Evolutionary conservation across 169 alveolate genomes (phyloP).

Genomic region (Fabrea salina): DNA sequence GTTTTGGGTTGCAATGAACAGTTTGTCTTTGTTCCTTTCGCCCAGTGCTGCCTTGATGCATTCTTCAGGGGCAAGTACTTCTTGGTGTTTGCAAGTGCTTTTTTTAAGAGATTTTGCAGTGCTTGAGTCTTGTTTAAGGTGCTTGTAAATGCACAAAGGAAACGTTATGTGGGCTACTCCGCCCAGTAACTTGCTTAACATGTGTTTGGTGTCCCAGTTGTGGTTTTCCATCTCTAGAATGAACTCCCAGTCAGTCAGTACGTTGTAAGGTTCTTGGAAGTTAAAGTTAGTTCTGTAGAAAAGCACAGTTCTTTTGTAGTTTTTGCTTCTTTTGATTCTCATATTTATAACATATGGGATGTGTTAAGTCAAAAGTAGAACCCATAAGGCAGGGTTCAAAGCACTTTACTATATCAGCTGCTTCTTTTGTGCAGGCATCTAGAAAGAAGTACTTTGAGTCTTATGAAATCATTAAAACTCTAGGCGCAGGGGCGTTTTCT

Average conservation of each 20-base stretch:
- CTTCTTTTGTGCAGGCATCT: too few relatives aligned
- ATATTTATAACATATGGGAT: too few relatives aligned
- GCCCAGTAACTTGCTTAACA: conserved; percentile 29
- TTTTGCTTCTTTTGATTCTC: conserved; percentile 48
- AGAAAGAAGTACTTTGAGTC: too few relatives aligned
- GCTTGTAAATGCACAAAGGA: conserved; percentile 35
- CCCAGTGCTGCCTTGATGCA: conserved; percentile 41
- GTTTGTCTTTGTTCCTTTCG: conserved; percentile 36
- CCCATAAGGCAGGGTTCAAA: too few relatives aligned
- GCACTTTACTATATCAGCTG: too few relatives aligned
- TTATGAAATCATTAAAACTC: background rate
- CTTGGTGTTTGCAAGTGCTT: conserved; percentile 42
- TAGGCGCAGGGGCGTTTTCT: conserved; percentile 27
- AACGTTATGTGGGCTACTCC: conserved; percentile 36
- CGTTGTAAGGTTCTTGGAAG: conserved; percentile 48
- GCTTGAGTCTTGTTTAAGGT: conserved; percentile 28
- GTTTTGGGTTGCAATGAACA: conserved; percentile 44
- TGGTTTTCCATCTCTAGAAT: conserved; percentile 31
- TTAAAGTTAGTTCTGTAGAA: conserved; percentile 40
- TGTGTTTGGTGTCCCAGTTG: conserved; percentile 31
- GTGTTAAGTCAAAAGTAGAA: too few relatives aligned
- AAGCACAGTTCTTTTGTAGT: conserved; percentile 37
- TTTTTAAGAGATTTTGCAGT: conserved; percentile 22
- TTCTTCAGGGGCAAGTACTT: conserved; percentile 39
- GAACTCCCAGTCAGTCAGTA: conserved; percentile 49